A percentile compares a stretch with the other conserved stretches of the same genome.
phyloP scores from a whole-genome alignment of 352 stramenopile genomes.

The Globisporangium spiculum region DNA sequence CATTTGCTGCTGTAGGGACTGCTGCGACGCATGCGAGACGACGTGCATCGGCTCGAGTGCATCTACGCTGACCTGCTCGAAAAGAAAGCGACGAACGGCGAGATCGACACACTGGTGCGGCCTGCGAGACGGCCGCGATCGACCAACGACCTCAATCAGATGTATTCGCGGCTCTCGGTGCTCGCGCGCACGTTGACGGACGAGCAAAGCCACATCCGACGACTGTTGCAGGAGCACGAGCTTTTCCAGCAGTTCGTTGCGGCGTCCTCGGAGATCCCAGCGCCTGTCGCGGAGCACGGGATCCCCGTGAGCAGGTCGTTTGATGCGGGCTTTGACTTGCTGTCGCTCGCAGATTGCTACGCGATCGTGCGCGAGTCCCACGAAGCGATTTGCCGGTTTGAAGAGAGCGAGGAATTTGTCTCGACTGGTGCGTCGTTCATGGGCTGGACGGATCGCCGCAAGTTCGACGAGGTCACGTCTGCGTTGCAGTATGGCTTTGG shows the following conservation, averaged over 20 bases:
- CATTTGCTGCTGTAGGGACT: conserved; percentile 17
- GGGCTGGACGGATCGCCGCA: conserved; percentile 54
- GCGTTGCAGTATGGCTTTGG: conserved; percentile 45
- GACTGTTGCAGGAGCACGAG: conserved; percentile 30
- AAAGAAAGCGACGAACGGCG: conserved; percentile 20
- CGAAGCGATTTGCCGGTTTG: conserved; percentile 45
- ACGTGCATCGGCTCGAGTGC: conserved; percentile 47
- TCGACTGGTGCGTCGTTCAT: conserved; percentile 46
- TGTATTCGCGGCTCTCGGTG: conserved; percentile 35
- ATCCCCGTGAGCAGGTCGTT: conserved; percentile 41
- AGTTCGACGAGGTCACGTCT: conserved; percentile 26
- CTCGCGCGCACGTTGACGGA: conserved; percentile 37
- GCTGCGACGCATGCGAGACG: conserved; percentile 45
- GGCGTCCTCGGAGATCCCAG: neutral
- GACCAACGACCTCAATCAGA: conserved; percentile 10
- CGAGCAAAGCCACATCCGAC: conserved; percentile 34
- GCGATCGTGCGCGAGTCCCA: conserved; percentile 59
- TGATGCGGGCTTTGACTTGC: conserved; percentile 17
- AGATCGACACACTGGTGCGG: conserved; percentile 10
- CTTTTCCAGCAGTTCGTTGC: conserved; percentile 30
- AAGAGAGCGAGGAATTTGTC: conserved; percentile 30
- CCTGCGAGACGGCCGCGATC: conserved; percentile 11
- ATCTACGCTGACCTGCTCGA: conserved; percentile 32
- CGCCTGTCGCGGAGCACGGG: conserved; percentile 16
- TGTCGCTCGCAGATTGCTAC: conserved; percentile 32